phyloP scores from a whole-genome alignment of 495 filamentous ascomycete species.

The Patellaria atrata region DNA sequence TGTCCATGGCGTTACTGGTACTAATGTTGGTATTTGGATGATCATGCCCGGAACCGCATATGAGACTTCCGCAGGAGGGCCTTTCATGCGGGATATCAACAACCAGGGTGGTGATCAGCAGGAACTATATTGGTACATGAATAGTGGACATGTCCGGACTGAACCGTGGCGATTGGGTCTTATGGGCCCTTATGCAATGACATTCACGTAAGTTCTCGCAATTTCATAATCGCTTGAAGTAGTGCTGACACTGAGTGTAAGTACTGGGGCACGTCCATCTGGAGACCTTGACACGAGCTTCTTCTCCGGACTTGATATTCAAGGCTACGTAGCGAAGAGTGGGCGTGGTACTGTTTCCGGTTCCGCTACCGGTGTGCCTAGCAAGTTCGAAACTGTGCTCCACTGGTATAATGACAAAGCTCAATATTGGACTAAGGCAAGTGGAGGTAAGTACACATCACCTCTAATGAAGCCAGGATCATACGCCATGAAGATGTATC shows the following conservation, averaged over 20 bases:
- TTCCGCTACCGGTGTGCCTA: constrained; percentile 6
- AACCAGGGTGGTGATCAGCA: constrained; percentile 8
- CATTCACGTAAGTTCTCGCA: constrained; percentile 6
- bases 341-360: constrained; percentile 10
- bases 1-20: constrained; percentile 10
- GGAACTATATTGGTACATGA: constrained; percentile 16
- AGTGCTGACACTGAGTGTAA: neutral
- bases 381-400: constrained; percentile 8
- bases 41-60: constrained; percentile 15
- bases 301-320: constrained; percentile 8
- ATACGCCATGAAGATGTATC: constrained; percentile 14
- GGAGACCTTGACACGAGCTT: constrained; percentile 11
- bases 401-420: constrained; percentile 12
- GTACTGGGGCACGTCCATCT: constrained; percentile 3
- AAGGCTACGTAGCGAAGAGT: constrained; percentile 8
- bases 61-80: constrained; percentile 10
- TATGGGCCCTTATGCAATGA: constrained; percentile 12
- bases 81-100: constrained; percentile 16
- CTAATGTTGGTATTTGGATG: constrained; percentile 7
- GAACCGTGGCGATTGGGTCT: constrained; percentile 13
- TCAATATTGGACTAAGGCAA: constrained; percentile 13
- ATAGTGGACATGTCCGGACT: constrained; percentile 12
- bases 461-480: constrained; percentile 11
- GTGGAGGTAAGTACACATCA: constrained; percentile 3
- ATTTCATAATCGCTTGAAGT: neutral